A percentile compares a stretch with the other conserved stretches of the same genome.
phyloP scores from a whole-genome alignment of 2,329 filamentous ascomycete species.

The Claviceps pusilla region DNA sequence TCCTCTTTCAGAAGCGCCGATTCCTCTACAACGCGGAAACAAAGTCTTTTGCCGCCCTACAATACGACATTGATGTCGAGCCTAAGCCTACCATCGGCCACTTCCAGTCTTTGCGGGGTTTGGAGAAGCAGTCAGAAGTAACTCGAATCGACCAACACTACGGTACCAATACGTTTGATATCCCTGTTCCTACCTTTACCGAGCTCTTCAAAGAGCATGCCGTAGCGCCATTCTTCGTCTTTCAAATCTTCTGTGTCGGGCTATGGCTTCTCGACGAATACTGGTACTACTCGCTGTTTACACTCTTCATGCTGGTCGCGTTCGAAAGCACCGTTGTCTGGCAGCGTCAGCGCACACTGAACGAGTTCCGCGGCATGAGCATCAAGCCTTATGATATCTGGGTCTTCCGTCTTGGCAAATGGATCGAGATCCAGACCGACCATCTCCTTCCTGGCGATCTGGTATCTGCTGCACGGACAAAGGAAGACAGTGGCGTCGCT shows the following conservation, averaged over 20 bases:
- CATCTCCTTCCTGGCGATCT: conserved; percentile 85
- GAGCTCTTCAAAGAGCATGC: conserved; percentile 98
- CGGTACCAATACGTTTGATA: conserved; percentile 91
- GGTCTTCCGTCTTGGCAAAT: conserved; percentile 76
- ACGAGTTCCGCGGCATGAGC: conserved; percentile 96
- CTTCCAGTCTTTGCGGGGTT: conserved; percentile 69
- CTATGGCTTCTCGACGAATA: conserved; percentile 98
- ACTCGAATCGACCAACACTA: conserved; percentile 79
- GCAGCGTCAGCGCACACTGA: conserved; percentile 92
- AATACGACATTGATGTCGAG: conserved; percentile 70
- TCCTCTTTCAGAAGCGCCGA: conserved; percentile 94
- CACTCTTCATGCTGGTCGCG: conserved; percentile 91
- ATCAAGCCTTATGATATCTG: conserved; percentile 96
- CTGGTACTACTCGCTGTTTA: conserved; percentile 99
- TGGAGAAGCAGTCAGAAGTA: conserved; percentile 60
- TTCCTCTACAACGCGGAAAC: conserved; percentile 67
- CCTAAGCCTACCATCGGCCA: conserved; percentile 63
- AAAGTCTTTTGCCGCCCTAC: conserved; percentile 65
- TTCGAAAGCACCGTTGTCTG: conserved; percentile 99
- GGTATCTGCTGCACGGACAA: conserved; percentile 81
- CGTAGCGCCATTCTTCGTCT: conserved; percentile 97
- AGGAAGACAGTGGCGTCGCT: conserved; percentile 91
- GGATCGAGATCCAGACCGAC: conserved; percentile 80
- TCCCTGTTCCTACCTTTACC: conserved; percentile 86
- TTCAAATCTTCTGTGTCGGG: conserved; percentile 96